These are phyloP conservation scores for Amanita subjunquillea DNA, from an alignment of 768 basidiomycete genomes.

Conservation along the genomic window DNA sequence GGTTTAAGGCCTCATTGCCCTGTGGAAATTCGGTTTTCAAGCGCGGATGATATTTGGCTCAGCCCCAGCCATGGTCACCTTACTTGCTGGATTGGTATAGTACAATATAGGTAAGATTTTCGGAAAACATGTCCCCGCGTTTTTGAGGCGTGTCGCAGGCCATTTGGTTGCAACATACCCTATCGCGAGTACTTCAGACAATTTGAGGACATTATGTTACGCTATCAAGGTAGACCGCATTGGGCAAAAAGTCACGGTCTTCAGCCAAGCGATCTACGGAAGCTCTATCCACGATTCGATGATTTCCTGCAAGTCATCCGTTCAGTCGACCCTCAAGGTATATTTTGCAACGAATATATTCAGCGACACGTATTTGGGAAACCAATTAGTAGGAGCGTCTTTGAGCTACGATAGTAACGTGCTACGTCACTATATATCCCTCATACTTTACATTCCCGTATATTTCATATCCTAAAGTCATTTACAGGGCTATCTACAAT, in stretches of 20 bases:
- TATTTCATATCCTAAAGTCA: not conserved
- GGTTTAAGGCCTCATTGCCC: slow-evolving; percentile 88
- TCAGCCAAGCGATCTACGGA: slow-evolving; percentile 48
- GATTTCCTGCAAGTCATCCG: slow-evolving; percentile 62
- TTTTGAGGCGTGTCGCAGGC: slow-evolving; percentile 33
- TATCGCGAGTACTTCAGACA: slow-evolving; percentile 69
- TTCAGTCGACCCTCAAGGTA: slow-evolving; percentile 60
- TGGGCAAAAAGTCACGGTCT: slow-evolving; percentile 92
- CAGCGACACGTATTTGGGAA: slow-evolving; percentile 77
- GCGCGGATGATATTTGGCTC: slow-evolving; percentile 87
- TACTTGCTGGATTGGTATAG: slow-evolving; percentile 94
- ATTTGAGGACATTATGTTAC: slow-evolving; percentile 63
- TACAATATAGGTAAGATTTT: slow-evolving; percentile 82
- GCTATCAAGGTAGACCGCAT: slow-evolving; percentile 78
- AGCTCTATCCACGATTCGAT: slow-evolving; percentile 73
- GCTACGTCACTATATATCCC: not conserved
- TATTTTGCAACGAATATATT: slow-evolving; percentile 86
- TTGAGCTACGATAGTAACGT: slow-evolving; percentile 21
- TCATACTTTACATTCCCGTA: not conserved
- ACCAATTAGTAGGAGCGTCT: slow-evolving; percentile 29
- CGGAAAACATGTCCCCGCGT: not conserved
- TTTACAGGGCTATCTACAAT: slow-evolving; percentile 26
- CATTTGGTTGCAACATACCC: slow-evolving; percentile 75
- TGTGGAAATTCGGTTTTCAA: slow-evolving; percentile 85
- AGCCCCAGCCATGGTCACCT: slow-evolving; percentile 73